Conservation (phyloP, 257 asterid genomes). For the Datura wrightii region DNA sequence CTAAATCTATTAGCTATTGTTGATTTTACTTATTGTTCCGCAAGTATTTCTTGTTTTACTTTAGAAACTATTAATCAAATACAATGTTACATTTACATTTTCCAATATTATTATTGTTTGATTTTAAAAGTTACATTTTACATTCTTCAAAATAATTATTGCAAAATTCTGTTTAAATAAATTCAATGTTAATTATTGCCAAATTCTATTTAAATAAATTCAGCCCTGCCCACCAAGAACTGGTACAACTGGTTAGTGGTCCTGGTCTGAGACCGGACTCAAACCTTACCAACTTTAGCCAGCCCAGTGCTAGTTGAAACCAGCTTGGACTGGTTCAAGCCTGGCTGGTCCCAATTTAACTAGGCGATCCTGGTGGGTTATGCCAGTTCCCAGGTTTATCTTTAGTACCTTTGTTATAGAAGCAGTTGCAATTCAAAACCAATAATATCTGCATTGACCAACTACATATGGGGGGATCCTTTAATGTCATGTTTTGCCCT, state of each 20-base stretch:
- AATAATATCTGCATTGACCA: not conserved
- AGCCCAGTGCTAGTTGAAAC: not conserved
- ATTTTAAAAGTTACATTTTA: not conserved
- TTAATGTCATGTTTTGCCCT: slow-evolving; percentile 2
- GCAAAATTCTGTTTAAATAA: not conserved
- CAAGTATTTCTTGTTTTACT: not conserved
- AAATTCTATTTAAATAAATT: not conserved
- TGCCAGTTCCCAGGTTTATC: not conserved
- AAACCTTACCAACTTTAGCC: not conserved
- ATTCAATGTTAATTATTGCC: not conserved
- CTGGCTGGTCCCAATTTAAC: not conserved
- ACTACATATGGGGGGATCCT: not conserved
- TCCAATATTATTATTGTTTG: not conserved
- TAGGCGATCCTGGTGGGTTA: not conserved
- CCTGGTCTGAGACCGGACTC: not conserved
- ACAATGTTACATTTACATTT: not conserved
- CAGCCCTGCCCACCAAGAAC: not conserved
- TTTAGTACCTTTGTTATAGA: not conserved
- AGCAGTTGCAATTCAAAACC: not conserved
- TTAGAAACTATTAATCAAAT: not conserved
- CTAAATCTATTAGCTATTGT: not conserved
- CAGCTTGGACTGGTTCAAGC: not conserved
- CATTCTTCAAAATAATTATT: not conserved
- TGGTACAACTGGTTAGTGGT: not conserved
- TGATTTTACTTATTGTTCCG: not conserved